Percentiles rank a stretch among this genome's conserved stretches.
Evolutionary conservation across 208 protist genomes (phyloP).

Genomic region (Trypanosoma avium): DNA sequence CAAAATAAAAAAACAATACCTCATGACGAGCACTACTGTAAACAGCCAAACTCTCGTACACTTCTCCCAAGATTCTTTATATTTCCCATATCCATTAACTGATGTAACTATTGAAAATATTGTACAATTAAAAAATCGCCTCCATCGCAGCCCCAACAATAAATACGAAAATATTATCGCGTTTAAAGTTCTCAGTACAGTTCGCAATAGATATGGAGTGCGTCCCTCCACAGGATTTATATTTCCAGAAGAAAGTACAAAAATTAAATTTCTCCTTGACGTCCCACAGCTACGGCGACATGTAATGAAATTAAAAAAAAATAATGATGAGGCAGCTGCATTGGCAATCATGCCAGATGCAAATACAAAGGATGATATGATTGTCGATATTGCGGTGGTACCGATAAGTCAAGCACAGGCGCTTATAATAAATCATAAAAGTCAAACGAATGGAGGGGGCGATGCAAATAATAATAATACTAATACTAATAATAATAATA

Average conservation of each 20-base stretch:
- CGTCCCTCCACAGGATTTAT: conserved; percentile 66
- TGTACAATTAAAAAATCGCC: conserved; percentile 61
- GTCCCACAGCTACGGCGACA: conserved; percentile 44
- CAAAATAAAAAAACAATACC: no score
- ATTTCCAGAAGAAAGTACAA: conserved; percentile 43
- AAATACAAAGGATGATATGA: conserved; percentile 64
- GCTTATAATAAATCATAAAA: no score
- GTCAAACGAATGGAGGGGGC: neutral
- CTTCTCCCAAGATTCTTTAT: conserved; percentile 75
- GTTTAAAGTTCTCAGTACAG: conserved; percentile 74
- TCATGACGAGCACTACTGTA: no score
- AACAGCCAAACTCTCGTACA: no score
- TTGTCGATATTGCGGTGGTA: conserved; percentile 79
- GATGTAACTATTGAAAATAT: conserved; percentile 78
- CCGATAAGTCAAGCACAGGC: conserved; percentile 14
- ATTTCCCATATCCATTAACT: conserved; percentile 78
- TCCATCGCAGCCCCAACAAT: conserved; percentile 33
- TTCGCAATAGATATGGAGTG: conserved; percentile 72
- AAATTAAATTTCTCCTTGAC: conserved; percentile 66
- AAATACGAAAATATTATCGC: conserved; percentile 52
- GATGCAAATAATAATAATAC: neutral
- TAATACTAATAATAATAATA: neutral
- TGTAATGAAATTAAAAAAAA: no score
- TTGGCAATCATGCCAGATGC: conserved; percentile 45
- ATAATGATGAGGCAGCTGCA: conserved; percentile 30